Conservation (phyloP, 192 early-diverging fungal genomes). For the Chytriomyces hyalinus region DNA sequence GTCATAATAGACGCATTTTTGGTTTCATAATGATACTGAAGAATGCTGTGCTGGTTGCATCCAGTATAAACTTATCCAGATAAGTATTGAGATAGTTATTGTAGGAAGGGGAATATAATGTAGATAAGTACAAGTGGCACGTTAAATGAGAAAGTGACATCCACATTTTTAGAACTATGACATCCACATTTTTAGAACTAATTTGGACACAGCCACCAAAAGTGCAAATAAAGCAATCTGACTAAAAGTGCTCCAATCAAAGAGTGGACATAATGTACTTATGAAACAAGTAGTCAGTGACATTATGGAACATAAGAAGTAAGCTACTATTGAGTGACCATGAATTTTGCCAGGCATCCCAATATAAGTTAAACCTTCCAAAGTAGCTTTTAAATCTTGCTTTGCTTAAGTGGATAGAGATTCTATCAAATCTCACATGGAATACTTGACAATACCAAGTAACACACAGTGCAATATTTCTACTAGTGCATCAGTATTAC, state of each 20-base stretch:
- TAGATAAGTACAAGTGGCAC: not conserved
- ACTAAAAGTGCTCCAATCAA: not conserved
- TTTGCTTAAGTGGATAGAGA: too few relatives aligned
- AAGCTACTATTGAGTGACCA: too few relatives aligned
- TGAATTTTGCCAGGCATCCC: too few relatives aligned
- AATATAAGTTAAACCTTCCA: too few relatives aligned
- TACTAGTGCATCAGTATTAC: too few relatives aligned
- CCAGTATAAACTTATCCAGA: conserved; percentile 6
- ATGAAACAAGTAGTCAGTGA: not conserved
- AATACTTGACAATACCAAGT: too few relatives aligned
- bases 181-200: conserved; percentile 1
- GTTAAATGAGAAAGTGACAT: not conserved
- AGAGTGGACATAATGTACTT: conserved; percentile 16
- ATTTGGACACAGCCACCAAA: not conserved
- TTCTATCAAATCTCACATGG: too few relatives aligned
- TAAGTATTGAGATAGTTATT: not conserved
- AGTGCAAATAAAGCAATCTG: conserved; percentile 21
- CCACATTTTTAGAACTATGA: not conserved
- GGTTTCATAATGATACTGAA: not conserved
- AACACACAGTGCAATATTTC: too few relatives aligned
- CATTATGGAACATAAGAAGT: too few relatives aligned
- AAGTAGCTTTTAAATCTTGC: too few relatives aligned
- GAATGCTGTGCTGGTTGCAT: not conserved
- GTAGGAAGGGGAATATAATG: not conserved
- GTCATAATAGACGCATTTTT: conserved; percentile 1